These are phyloP conservation scores for Besnoitia besnoiti DNA, from an alignment of 169 alveolate species.

Conservation along the genomic window DNA sequence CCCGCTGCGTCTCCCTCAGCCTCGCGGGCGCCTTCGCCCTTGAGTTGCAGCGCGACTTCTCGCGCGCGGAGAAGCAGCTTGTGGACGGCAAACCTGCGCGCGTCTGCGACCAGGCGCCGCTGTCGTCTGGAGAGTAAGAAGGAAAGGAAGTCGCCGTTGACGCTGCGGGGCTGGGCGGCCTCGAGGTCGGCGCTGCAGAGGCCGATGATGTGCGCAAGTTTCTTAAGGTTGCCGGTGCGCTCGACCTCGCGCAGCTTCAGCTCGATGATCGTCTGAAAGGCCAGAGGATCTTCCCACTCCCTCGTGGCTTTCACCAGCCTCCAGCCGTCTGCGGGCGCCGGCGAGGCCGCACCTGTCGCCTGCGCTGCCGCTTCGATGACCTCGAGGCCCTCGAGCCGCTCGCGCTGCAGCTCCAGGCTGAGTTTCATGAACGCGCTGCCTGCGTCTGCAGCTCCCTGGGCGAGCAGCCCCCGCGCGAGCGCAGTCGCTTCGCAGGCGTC, in stretches of 20 bases:
- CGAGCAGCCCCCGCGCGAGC: background rate
- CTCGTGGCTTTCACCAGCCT: too few relatives aligned
- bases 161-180: background rate
- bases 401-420: background rate
- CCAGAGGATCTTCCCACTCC: slow-evolving; percentile 6
- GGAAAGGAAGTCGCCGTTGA: background rate
- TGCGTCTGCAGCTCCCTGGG: background rate
- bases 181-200: background rate
- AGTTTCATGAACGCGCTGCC: background rate
- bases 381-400: background rate
- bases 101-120: background rate
- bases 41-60: background rate
- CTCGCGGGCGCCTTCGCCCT: background rate
- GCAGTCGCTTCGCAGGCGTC: background rate
- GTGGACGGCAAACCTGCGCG: background rate
- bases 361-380: too few relatives aligned
- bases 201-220: background rate
- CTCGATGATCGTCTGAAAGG: background rate
- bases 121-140: background rate
- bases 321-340: too few relatives aligned
- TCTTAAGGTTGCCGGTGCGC: background rate
- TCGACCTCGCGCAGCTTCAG: slow-evolving; percentile 23
- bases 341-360: too few relatives aligned
- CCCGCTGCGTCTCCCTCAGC: background rate
- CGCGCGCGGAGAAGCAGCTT: background rate